Evolutionary conservation across 2,329 filamentous ascomycete species (phyloP).

Genomic region (Venturia effusa): DNA sequence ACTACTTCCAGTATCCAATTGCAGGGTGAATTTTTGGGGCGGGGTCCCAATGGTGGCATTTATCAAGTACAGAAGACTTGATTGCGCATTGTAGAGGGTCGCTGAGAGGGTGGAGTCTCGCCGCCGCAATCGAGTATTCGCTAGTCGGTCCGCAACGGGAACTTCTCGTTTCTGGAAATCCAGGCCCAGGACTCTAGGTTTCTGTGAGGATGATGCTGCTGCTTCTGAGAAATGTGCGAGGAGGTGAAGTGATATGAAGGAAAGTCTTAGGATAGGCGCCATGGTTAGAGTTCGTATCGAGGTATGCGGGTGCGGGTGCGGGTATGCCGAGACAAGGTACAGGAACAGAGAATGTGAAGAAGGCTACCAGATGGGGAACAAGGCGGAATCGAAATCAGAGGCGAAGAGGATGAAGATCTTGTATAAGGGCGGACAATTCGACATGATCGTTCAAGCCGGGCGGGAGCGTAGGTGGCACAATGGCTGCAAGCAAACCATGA

Average conservation of each 20-base stretch:
- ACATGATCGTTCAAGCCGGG: neutral
- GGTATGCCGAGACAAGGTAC: neutral
- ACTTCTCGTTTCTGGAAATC: slow-evolving; percentile 2
- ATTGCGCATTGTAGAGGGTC: slow-evolving; percentile 10
- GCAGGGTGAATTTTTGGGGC: slow-evolving; percentile 40
- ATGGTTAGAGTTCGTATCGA: neutral
- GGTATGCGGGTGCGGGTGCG: neutral
- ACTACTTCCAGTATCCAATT: slow-evolving; percentile 53
- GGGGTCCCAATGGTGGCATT: slow-evolving; percentile 49
- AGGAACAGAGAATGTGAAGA: neutral
- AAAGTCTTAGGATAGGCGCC: neutral
- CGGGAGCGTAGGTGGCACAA: neutral
- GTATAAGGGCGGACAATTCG: neutral
- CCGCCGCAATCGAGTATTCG: neutral
- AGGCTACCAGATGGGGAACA: neutral
- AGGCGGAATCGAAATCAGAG: neutral
- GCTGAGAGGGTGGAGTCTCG: neutral
- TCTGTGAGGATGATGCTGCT: neutral
- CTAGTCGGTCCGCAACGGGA: neutral
- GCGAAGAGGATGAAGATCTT: neutral
- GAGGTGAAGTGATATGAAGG: neutral
- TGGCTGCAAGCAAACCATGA: neutral
- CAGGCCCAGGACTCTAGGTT: slow-evolving; percentile 6
- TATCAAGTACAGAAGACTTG: slow-evolving; percentile 39
- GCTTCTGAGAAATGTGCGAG: neutral